Conservation (phyloP, 306 rosid species). For the Malus fusca region DNA sequence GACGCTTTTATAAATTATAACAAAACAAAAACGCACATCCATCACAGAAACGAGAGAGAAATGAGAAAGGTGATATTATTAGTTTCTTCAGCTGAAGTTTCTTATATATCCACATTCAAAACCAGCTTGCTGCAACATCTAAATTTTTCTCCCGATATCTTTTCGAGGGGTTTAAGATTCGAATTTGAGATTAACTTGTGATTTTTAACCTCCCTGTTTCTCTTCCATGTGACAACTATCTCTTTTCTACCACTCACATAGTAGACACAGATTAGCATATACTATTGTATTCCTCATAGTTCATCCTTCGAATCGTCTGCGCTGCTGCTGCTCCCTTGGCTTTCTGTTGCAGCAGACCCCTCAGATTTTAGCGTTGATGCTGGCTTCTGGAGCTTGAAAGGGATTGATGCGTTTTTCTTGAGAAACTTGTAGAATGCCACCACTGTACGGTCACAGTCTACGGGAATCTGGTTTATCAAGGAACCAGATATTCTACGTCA, state of each 20-base stretch:
- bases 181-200: conserved; percentile 5
- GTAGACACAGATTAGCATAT: conserved; percentile 8
- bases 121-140: conserved; percentile 13
- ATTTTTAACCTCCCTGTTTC: conserved; percentile 12
- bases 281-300: conserved; percentile 32
- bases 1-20: too few relatives aligned
- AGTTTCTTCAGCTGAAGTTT: not conserved
- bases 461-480: conserved; percentile 53
- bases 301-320: conserved; percentile 62
- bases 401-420: conserved; percentile 87
- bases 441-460: conserved; percentile 84
- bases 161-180: not conserved
- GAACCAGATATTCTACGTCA: conserved; percentile 9
- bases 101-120: not conserved
- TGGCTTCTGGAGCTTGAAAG: conserved; percentile 94
- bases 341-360: conserved; percentile 43
- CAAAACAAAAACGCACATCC: too few relatives aligned
- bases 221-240: conserved; percentile 15
- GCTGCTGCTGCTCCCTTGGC: conserved; percentile 25
- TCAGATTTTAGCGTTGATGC: conserved; percentile 38
- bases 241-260: conserved; percentile 14
- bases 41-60: too few relatives aligned
- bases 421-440: conserved; percentile 93
- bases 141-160: not conserved
- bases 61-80: conserved; percentile 5